A percentile compares a stretch with the other conserved stretches of the same genome.
Conservation (phyloP, 2,329 filamentous ascomycete genomes). For the Sporothrix variecibatus region DNA sequence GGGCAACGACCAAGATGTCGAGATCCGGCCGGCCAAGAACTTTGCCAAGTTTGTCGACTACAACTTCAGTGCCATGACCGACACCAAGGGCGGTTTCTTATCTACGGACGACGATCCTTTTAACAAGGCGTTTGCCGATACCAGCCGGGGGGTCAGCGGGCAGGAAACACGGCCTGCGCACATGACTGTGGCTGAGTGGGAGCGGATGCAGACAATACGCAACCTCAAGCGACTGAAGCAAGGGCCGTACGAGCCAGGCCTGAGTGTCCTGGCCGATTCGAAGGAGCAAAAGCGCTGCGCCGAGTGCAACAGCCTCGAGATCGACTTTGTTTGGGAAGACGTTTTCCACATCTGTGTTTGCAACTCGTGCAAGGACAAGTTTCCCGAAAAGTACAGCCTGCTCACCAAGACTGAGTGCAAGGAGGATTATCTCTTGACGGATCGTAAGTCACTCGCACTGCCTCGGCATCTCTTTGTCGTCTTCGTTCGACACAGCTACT, state of each 20-base stretch:
- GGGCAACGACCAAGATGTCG: constrained; percentile 52
- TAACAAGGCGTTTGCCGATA: constrained; percentile 68
- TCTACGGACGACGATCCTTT: constrained; percentile 88
- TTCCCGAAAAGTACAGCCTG: constrained; percentile 89
- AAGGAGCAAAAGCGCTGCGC: constrained; percentile 71
- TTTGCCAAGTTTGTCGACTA: constrained; percentile 96
- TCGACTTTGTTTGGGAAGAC: constrained; percentile 95
- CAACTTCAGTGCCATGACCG: constrained; percentile 96
- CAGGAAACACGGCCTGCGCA: constrained; percentile 69
- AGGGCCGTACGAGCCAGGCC: constrained; percentile 83
- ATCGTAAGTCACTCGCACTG: constrained; percentile 75
- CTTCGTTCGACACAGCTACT: not conserved
- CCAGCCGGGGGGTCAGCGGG: constrained; percentile 41
- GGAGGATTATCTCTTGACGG: constrained; percentile 93
- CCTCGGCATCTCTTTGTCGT: not conserved
- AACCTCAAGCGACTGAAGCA: constrained; percentile 71
- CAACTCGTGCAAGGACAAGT: constrained; percentile 81
- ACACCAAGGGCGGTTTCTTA: constrained; percentile 95
- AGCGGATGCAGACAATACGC: constrained; percentile 73
- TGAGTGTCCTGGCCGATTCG: constrained; percentile 71
- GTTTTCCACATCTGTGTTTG: constrained; percentile 77
- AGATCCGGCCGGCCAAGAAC: constrained; percentile 76
- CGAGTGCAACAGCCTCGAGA: constrained; percentile 81
- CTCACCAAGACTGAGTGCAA: constrained; percentile 95
- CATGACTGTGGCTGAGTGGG: constrained; percentile 93